These are phyloP conservation scores for Penicillium argentinense DNA, from an alignment of 495 filamentous ascomycete genomes.

Conservation along the genomic window DNA sequence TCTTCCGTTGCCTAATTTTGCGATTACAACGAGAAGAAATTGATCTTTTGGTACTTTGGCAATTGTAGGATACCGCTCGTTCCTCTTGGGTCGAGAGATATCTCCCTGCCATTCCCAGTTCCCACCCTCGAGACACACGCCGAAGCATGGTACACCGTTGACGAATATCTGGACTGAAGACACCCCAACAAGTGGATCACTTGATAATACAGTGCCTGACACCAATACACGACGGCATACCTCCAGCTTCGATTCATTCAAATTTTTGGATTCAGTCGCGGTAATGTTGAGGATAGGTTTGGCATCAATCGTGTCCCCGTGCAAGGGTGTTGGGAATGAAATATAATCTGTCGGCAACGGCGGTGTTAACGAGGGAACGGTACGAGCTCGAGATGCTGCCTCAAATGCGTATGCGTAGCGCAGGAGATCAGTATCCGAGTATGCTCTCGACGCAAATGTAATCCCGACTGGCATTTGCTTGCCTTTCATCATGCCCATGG, in stretches of 20 bases:
- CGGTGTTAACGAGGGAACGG: not conserved
- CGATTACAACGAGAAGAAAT: slow-evolving; percentile 2
- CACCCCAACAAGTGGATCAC: not conserved
- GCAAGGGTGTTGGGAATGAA: not conserved
- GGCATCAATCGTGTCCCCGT: not conserved
- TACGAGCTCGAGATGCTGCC: slow-evolving; percentile 2
- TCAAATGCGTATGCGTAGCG: slow-evolving; percentile 35
- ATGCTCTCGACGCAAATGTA: slow-evolving; percentile 13
- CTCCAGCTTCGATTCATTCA: not conserved
- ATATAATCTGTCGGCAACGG: not conserved
- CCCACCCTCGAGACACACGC: not conserved
- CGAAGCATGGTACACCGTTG: not conserved
- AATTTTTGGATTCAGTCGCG: not conserved
- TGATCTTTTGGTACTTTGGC: slow-evolving; percentile 4
- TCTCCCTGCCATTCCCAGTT: slow-evolving; percentile 1
- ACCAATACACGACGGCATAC: not conserved
- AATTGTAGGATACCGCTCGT: slow-evolving; percentile 1
- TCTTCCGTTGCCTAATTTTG: slow-evolving; percentile 1
- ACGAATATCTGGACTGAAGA: slow-evolving; percentile 1
- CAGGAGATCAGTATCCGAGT: slow-evolving; percentile 12
- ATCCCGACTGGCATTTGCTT: slow-evolving; percentile 15
- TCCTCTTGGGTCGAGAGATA: slow-evolving; percentile 1
- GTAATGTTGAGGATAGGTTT: not conserved
- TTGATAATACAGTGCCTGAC: slow-evolving; percentile 1
- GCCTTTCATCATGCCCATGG: slow-evolving; percentile 12